phyloP scores from a whole-genome alignment of 2,329 filamentous ascomycete species.

The Fusarium duplospermum region DNA sequence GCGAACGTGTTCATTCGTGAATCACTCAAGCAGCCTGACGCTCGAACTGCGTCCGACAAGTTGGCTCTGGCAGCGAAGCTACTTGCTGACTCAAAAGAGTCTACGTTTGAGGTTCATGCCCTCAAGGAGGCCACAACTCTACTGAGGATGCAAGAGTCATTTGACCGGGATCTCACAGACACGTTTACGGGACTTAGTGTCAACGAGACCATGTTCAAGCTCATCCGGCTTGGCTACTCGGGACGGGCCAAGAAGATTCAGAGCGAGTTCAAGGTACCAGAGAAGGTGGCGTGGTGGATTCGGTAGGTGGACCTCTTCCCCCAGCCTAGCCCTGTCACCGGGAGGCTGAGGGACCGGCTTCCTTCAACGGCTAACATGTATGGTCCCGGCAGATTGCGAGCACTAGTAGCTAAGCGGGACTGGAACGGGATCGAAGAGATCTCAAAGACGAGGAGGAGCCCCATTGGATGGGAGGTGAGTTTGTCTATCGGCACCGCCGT shows the following conservation, averaged over 20 bases:
- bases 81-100: slow-evolving; percentile 85
- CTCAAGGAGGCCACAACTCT: slow-evolving; percentile 85
- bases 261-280: slow-evolving; percentile 91
- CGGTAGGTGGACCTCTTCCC: slow-evolving; percentile 57
- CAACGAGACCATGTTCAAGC: slow-evolving; percentile 91
- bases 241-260: slow-evolving; percentile 90
- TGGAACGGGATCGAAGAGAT: slow-evolving; percentile 94
- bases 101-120: slow-evolving; percentile 76
- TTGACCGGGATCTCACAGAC: slow-evolving; percentile 85
- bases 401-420: slow-evolving; percentile 88
- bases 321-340: slow-evolving; percentile 22
- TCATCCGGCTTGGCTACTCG: slow-evolving; percentile 83
- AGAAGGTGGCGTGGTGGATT: slow-evolving; percentile 91
- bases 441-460: slow-evolving; percentile 81
- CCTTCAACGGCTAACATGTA: slow-evolving; percentile 33
- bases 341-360: not conserved
- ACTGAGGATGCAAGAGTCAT: slow-evolving; percentile 84
- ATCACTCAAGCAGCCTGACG: slow-evolving; percentile 78
- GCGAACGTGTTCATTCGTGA: slow-evolving; percentile 89
- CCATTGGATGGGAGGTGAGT: slow-evolving; percentile 95
- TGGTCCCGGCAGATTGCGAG: slow-evolving; percentile 72
- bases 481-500: slow-evolving; percentile 45
- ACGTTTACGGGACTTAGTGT: slow-evolving; percentile 85
- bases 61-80: slow-evolving; percentile 87
- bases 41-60: slow-evolving; percentile 82